A percentile compares a stretch with the other conserved stretches of the same genome.
phyloP scores from a whole-genome alignment of 225 moss, liverwort and hornwort genomes.

The Pleurozium schreberi region DNA sequence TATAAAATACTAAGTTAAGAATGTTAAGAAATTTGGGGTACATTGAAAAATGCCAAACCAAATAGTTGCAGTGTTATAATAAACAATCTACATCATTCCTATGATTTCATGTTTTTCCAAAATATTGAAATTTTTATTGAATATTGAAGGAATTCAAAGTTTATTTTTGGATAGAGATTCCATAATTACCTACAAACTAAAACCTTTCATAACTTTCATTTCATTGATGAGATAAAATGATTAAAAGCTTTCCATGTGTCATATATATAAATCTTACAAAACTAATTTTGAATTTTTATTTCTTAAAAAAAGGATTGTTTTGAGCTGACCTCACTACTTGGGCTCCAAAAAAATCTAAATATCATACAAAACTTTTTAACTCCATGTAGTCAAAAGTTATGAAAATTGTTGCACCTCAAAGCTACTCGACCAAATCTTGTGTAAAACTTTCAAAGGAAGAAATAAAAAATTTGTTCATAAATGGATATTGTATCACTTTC shows the following conservation, averaged over 20 bases:
- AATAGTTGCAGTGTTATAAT: neutral
- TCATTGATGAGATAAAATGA: neutral
- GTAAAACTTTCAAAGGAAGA: neutral
- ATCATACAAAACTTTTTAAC: too few species aligned
- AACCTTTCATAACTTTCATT: neutral
- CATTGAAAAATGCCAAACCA: neutral
- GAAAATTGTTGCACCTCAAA: neutral
- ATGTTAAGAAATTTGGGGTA: neutral
- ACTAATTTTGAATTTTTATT: neutral
- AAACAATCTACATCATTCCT: neutral
- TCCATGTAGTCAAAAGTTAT: too few species aligned
- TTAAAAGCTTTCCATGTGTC: too few species aligned
- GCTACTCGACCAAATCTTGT: neutral
- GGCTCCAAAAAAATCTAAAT: too few species aligned
- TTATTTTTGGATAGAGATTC: neutral
- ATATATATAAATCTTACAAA: neutral
- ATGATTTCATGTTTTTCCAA: neutral
- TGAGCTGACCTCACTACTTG: rapidly evolving
- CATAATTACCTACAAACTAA: neutral
- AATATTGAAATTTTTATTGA: neutral
- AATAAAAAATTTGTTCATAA: neutral
- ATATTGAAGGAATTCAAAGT: neutral
- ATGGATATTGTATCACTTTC: too few species aligned
- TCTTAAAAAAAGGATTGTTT: neutral
- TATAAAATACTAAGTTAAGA: neutral